Conservation (phyloP, 345 rosid genomes). For the Boechera divaricarpa region DNA sequence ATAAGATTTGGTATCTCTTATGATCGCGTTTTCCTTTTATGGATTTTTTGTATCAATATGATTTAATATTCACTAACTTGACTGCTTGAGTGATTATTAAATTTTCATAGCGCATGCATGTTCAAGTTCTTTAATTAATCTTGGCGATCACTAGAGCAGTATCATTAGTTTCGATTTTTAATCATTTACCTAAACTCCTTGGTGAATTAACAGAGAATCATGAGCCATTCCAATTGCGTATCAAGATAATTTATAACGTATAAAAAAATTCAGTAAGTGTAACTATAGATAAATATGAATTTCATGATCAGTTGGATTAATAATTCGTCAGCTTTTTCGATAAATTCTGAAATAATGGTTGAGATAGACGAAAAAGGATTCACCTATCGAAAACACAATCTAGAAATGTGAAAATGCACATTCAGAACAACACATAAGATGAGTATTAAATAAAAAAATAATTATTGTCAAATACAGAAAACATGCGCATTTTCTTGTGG, state of each 20-base stretch:
- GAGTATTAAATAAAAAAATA: conserved; percentile 3
- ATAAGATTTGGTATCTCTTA: not conserved
- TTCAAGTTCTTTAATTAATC: not conserved
- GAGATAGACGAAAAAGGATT: not conserved
- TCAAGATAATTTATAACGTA: not conserved
- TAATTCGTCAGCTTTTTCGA: not conserved
- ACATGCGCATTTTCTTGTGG: conserved; percentile 45
- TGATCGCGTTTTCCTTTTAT: conserved; percentile 13
- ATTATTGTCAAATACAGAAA: conserved; percentile 37
- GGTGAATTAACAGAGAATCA: not conserved
- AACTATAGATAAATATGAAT: not conserved
- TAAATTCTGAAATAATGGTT: not conserved
- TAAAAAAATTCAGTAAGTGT: not conserved
- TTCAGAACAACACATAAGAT: not conserved
- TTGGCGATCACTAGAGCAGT: not conserved
- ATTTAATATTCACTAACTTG: not conserved
- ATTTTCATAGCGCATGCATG: too few relatives aligned
- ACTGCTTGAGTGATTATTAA: not conserved
- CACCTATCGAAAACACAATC: not conserved
- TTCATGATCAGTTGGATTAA: not conserved
- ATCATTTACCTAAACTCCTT: not conserved
- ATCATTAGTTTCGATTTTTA: not conserved
- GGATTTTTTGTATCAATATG: not conserved
- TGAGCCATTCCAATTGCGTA: not conserved
- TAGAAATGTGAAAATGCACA: conserved; percentile 14